Evolutionary conservation across 139 green algal genomes (phyloP).

Genomic region (Ettlia oleoabundans): DNA sequence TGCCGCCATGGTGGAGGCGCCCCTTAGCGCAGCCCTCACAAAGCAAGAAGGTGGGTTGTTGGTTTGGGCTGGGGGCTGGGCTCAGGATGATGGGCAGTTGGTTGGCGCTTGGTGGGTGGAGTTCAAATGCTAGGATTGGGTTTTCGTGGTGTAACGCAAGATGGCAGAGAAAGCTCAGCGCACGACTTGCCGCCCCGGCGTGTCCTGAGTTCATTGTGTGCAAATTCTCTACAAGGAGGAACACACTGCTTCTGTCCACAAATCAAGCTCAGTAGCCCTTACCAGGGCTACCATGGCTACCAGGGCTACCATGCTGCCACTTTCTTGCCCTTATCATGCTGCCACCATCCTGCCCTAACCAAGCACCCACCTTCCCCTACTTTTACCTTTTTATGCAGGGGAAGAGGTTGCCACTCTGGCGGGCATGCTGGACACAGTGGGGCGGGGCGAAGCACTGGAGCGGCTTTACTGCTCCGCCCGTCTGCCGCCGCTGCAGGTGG

Average conservation of each 20-base stretch:
- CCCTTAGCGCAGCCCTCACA: conserved; percentile 74
- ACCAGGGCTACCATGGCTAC: no score
- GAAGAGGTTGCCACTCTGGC: conserved; percentile 51
- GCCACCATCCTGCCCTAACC: background rate
- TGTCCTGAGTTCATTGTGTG: no score
- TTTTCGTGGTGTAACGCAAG: no score
- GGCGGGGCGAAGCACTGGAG: conserved; percentile 63
- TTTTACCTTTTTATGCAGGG: conserved; percentile 19
- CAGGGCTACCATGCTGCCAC: background rate
- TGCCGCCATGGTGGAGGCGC: conserved; percentile 73
- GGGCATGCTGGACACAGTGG: conserved; percentile 64
- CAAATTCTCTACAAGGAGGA: no score
- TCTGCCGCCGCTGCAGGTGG: conserved; percentile 52
- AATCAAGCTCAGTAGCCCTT: no score
- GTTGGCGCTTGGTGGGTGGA: no score
- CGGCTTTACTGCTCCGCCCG: conserved; percentile 67
- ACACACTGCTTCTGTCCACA: no score
- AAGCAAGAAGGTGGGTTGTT: conserved; percentile 36
- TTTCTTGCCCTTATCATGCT: background rate
- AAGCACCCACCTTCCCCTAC: background rate
- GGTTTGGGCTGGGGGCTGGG: no score
- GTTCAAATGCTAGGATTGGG: no score
- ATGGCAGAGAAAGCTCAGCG: no score
- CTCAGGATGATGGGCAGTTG: no score
- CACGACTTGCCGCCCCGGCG: no score